Conservation (phyloP, 768 basidiomycete genomes). For the Amanita fuliginea region DNA sequence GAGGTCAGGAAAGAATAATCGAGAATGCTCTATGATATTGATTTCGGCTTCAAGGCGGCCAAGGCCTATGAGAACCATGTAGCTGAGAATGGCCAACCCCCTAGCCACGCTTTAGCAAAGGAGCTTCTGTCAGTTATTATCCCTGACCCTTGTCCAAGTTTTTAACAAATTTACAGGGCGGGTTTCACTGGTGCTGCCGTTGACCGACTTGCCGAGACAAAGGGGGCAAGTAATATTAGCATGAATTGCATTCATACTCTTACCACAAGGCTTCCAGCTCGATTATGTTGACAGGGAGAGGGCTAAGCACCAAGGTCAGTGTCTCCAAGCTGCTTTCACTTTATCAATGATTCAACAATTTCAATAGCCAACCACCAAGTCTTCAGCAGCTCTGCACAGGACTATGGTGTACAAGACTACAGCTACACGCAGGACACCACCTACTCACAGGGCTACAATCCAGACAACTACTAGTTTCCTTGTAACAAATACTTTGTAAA, state of each 20-base stretch:
- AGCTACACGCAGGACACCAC: neutral
- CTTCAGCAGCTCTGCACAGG: neutral
- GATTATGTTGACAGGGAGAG: slow-evolving; percentile 15
- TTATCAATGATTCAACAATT: neutral
- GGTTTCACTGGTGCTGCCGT: slow-evolving; percentile 33
- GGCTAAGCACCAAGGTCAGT: slow-evolving; percentile 13
- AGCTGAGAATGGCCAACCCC: slow-evolving; percentile 34
- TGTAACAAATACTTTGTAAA: neutral
- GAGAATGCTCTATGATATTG: neutral
- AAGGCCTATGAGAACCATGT: slow-evolving; percentile 53
- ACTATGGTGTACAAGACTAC: neutral
- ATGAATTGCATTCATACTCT: neutral
- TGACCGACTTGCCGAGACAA: slow-evolving; percentile 35
- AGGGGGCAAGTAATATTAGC: slow-evolving; percentile 22
- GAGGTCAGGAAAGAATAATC: slow-evolving; percentile 26
- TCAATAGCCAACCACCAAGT: neutral
- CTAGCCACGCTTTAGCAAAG: slow-evolving; percentile 40
- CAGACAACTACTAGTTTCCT: too few species aligned
- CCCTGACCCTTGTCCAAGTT: neutral
- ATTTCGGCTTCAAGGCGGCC: slow-evolving; percentile 30
- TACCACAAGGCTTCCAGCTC: slow-evolving; percentile 8
- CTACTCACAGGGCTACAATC: neutral
- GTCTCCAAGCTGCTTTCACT: neutral
- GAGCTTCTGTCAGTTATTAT: slow-evolving; percentile 29
- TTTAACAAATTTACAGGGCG: slow-evolving; percentile 25